These are phyloP conservation scores for Haplosporangium sp. DNA, from an alignment of 371 early-diverging fungal species.

Conservation along the genomic window DNA sequence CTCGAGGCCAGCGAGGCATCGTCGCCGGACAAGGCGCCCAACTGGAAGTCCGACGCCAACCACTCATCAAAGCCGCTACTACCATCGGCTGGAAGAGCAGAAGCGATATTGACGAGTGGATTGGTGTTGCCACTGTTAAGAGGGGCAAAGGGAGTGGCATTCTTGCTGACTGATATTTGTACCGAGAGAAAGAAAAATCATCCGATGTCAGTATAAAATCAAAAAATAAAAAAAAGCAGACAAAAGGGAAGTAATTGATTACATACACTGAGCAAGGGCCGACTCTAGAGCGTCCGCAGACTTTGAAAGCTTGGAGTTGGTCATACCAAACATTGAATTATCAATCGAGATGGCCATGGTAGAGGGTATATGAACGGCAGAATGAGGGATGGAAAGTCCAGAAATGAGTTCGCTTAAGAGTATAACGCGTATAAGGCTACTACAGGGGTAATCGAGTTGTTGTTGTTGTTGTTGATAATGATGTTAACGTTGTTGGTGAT, in stretches of 20 bases:
- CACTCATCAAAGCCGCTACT: slow-evolving; percentile 54
- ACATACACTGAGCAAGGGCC: slow-evolving; percentile 55
- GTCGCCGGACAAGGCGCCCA: slow-evolving; percentile 38
- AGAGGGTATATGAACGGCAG: too few relatives aligned
- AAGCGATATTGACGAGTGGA: slow-evolving; percentile 23
- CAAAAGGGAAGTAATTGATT: background rate
- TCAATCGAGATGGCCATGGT: slow-evolving; percentile 47
- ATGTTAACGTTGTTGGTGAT: slow-evolving; percentile 22
- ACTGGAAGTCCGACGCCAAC: slow-evolving; percentile 44
- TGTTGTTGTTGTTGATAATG: slow-evolving; percentile 28
- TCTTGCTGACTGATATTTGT: slow-evolving; percentile 32
- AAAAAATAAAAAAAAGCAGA: background rate
- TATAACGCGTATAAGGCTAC: slow-evolving; percentile 51
- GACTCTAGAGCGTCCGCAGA: slow-evolving; percentile 51
- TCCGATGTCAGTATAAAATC: background rate
- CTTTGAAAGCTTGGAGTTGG: slow-evolving; percentile 48
- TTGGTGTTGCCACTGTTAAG: slow-evolving; percentile 14
- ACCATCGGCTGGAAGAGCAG: slow-evolving; percentile 21
- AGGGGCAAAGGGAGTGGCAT: slow-evolving; percentile 9
- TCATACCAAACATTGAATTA: slow-evolving; percentile 48
- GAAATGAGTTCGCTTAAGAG: slow-evolving; percentile 29
- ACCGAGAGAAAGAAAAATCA: background rate
- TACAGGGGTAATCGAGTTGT: slow-evolving; percentile 27
- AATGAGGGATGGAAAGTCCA: slow-evolving; percentile 1
- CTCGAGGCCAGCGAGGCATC: slow-evolving; percentile 47